Conservation (phyloP, 179 eudicot genomes). For the Sideroxylon spinosum region DNA sequence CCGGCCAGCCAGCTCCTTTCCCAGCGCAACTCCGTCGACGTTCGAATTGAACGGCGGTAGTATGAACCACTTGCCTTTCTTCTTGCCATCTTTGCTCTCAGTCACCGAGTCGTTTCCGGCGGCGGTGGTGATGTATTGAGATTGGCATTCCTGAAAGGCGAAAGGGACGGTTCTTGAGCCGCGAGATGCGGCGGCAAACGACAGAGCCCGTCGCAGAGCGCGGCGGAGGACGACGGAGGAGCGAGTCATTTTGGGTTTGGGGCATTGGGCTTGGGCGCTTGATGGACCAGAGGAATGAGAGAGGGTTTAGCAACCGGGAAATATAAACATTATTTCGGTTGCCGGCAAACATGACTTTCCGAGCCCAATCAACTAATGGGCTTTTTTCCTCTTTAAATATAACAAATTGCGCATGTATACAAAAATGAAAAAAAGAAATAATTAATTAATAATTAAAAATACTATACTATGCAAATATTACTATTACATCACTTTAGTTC, state of each 20-base stretch:
- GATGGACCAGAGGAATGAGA: background rate
- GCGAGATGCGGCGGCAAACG: constrained; percentile 21
- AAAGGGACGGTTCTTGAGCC: background rate
- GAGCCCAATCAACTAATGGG: background rate
- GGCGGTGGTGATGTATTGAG: constrained; percentile 17
- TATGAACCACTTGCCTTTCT: constrained; percentile 44
- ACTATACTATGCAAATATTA: no score
- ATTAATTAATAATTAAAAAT: no score
- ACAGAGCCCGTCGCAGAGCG: constrained; percentile 24
- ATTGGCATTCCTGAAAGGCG: constrained; percentile 5
- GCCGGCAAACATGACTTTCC: background rate
- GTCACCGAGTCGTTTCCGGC: constrained; percentile 5
- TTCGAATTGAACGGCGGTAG: constrained; percentile 56
- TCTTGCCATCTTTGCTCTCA: constrained; percentile 19
- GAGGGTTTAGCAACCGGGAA: background rate
- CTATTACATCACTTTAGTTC: no score
- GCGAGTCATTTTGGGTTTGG: constrained; percentile 24
- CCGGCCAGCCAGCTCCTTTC: constrained; percentile 41
- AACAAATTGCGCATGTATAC: no score
- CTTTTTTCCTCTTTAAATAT: background rate
- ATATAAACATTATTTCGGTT: no score
- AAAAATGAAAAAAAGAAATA: no score
- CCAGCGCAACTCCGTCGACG: constrained; percentile 47
- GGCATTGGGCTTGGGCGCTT: constrained; percentile 6
- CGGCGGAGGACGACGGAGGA: constrained; percentile 36